phyloP scores from a whole-genome alignment of 805 yeast species.

The Nakazawaea anatomiae region DNA sequence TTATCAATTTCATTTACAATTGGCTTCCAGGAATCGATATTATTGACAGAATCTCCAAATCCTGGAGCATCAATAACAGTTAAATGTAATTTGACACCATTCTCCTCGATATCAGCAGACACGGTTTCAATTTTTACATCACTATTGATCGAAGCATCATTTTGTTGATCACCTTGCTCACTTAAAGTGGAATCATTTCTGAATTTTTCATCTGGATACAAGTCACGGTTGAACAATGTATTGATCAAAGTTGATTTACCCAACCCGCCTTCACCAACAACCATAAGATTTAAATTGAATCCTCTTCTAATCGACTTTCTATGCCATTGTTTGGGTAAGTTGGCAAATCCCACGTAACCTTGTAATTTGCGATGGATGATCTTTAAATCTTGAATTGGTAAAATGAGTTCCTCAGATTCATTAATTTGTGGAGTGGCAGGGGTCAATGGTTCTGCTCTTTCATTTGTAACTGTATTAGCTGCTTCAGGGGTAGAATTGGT shows the following conservation, averaged over 20 bases:
- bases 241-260: constrained; percentile 92
- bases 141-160: constrained; percentile 12
- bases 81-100: constrained; percentile 81
- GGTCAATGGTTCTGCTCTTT: neutral
- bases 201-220: constrained; percentile 31
- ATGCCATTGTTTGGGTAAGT: constrained; percentile 98
- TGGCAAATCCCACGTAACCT: constrained; percentile 95
- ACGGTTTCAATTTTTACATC: constrained; percentile 55
- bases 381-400: constrained; percentile 36
- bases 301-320: constrained; percentile 88
- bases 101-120: constrained; percentile 79
- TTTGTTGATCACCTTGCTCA: neutral
- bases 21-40: constrained; percentile 79
- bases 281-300: constrained; percentile 80
- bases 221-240: constrained; percentile 73
- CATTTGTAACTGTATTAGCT: neutral
- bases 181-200: neutral
- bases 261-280: constrained; percentile 86
- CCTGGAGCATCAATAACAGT: constrained; percentile 90
- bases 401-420: neutral
- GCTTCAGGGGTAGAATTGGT: constrained; percentile 5
- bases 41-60: constrained; percentile 86
- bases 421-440: neutral
- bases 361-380: constrained; percentile 78
- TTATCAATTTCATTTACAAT: constrained; percentile 82